A percentile compares a stretch with the other conserved stretches of the same genome.
phyloP scores from a whole-genome alignment of 1,284 basidiomycete species.

The Trichosporon coremiiforme region DNA sequence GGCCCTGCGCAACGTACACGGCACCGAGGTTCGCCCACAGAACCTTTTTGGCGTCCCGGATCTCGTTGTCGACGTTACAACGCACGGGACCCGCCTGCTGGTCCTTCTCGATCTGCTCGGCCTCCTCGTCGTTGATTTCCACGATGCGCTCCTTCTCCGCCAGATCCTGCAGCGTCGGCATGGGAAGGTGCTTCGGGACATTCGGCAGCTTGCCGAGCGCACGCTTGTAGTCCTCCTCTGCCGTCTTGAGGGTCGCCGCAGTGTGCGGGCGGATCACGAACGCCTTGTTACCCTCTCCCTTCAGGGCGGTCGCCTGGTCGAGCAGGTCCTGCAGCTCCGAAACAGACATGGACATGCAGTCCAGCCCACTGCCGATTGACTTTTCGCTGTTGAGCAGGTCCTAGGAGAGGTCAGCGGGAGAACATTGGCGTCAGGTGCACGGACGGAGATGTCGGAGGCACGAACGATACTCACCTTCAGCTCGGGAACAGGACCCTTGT shows the following conservation, averaged over 20 bases:
- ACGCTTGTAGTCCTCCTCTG: conserved; percentile 39
- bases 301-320: conserved; percentile 37
- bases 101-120: conserved; percentile 38
- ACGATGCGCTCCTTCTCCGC: conserved; percentile 22
- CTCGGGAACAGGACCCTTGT: conserved; percentile 13
- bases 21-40: conserved; percentile 53
- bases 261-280: conserved; percentile 43
- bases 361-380: background rate
- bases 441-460: background rate
- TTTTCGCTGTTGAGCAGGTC: background rate
- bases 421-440: background rate
- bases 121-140: conserved; percentile 50
- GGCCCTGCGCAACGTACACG: conserved; percentile 34
- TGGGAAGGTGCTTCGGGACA: conserved; percentile 25
- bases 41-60: conserved; percentile 44
- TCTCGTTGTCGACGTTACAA: conserved; percentile 37
- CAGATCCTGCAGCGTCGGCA: conserved; percentile 17
- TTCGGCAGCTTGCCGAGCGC: conserved; percentile 42
- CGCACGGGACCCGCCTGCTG: conserved; percentile 28
- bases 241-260: conserved; percentile 31
- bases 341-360: conserved; percentile 4
- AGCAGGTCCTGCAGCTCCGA: conserved; percentile 35
- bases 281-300: conserved; percentile 44
- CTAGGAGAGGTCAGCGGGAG: background rate
- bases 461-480: conserved; percentile 3